A percentile compares a stretch with the other conserved stretches of the same genome.
phyloP scores from a whole-genome alignment of 805 yeast genomes.

The Tetrapisispora iriomotensis region DNA sequence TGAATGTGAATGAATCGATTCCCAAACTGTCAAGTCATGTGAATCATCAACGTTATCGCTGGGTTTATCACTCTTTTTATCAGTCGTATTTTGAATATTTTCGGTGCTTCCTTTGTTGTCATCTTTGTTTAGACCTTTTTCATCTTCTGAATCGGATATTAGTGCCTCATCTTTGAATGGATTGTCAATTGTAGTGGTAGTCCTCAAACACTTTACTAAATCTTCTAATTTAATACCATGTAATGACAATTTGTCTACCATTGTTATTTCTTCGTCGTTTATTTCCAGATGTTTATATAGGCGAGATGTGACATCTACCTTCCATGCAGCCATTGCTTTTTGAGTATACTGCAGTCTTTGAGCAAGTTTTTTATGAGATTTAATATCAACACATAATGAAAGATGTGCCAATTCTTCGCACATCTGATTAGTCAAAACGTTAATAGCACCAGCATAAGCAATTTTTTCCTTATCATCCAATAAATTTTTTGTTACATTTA shows the following conservation, averaged over 20 bases:
- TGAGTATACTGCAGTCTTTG: constrained; percentile 57
- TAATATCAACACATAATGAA: constrained; percentile 40
- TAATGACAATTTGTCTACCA: constrained; percentile 77
- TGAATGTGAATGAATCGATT: constrained; percentile 3
- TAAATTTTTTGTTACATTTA: constrained; percentile 72
- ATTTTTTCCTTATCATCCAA: constrained; percentile 76
- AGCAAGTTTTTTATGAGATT: constrained; percentile 39
- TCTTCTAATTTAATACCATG: constrained; percentile 77
- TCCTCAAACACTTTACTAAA: constrained; percentile 52
- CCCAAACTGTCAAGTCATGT: constrained; percentile 3
- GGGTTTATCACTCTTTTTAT: constrained; percentile 4
- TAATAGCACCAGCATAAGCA: constrained; percentile 82
- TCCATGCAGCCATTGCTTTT: constrained; percentile 78
- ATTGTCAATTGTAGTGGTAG: constrained; percentile 41
- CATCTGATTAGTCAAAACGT: constrained; percentile 67
- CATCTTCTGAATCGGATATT: background rate
- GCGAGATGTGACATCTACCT: constrained; percentile 56
- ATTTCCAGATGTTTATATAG: constrained; percentile 77
- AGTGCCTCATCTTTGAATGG: constrained; percentile 30
- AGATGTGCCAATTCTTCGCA: constrained; percentile 66
- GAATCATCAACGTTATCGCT: background rate
- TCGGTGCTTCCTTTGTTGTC: background rate
- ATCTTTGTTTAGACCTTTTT: background rate
- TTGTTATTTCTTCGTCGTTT: constrained; percentile 60
- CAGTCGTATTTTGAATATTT: background rate